Conservation (phyloP, 2,329 filamentous ascomycete species). For the Ilyonectria destructans region DNA sequence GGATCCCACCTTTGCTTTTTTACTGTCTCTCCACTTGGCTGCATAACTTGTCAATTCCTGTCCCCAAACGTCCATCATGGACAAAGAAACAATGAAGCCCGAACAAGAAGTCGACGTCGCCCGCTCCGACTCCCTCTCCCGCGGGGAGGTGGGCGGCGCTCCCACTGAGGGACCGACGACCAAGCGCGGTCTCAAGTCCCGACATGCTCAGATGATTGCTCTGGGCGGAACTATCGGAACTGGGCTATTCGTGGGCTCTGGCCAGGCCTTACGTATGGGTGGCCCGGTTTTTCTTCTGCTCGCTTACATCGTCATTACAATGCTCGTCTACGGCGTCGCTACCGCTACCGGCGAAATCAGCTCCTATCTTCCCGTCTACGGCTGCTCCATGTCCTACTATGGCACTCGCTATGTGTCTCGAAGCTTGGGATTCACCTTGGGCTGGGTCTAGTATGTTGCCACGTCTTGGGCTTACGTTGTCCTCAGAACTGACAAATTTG, state of each 20-base stretch:
- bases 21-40: background rate
- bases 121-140: slow-evolving; percentile 23
- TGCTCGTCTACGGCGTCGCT: slow-evolving; percentile 23
- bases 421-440: slow-evolving; percentile 61
- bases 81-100: slow-evolving; percentile 22
- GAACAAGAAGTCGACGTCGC: slow-evolving; percentile 14
- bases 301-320: slow-evolving; percentile 23
- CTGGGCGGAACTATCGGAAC: slow-evolving; percentile 28
- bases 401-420: slow-evolving; percentile 30
- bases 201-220: slow-evolving; percentile 31
- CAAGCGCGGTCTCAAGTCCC: slow-evolving; percentile 30
- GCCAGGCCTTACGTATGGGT: slow-evolving; percentile 18
- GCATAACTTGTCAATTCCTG: background rate
- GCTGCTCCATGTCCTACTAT: slow-evolving; percentile 25
- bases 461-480: background rate
- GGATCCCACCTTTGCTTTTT: background rate
- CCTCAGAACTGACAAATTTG: background rate
- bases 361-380: slow-evolving; percentile 18
- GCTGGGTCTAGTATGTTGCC: slow-evolving; percentile 62
- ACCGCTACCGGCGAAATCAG: slow-evolving; percentile 24
- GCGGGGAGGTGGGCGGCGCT: slow-evolving; percentile 23
- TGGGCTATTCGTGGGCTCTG: slow-evolving; percentile 14
- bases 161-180: slow-evolving; percentile 13
- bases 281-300: slow-evolving; percentile 17
- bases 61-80: slow-evolving; percentile 8